A percentile compares a stretch with the other conserved stretches of the same genome.
phyloP scores from a whole-genome alignment of 495 filamentous ascomycete species.

The Talaromyces borbonicus region DNA sequence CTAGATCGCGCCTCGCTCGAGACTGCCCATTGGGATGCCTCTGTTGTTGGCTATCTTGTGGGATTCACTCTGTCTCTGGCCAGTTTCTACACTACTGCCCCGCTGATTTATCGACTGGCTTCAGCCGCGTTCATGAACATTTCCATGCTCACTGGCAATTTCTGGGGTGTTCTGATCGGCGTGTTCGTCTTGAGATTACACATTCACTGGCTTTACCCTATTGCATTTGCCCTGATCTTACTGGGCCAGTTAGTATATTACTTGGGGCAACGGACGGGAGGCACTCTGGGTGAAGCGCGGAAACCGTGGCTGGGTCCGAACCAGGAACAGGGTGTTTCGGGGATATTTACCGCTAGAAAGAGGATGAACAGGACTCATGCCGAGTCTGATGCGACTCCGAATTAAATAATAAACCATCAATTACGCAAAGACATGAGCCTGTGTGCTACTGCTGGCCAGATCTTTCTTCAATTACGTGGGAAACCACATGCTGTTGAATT shows the following conservation, averaged over 20 bases:
- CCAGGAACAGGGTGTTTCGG: slow-evolving; percentile 72
- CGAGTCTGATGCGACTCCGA: too few relatives aligned
- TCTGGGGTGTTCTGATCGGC: slow-evolving; percentile 93
- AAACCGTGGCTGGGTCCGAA: slow-evolving; percentile 91
- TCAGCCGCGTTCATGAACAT: slow-evolving; percentile 96
- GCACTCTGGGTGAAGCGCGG: slow-evolving; percentile 66
- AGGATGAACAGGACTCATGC: slow-evolving; percentile 46
- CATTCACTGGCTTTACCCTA: slow-evolving; percentile 87
- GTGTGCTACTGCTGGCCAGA: too few relatives aligned
- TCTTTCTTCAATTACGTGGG: too few relatives aligned
- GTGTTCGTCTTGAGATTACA: slow-evolving; percentile 69
- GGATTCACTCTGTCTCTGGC: slow-evolving; percentile 78
- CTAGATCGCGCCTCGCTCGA: slow-evolving; percentile 73
- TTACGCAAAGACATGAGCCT: too few relatives aligned
- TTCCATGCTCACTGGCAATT: slow-evolving; percentile 85
- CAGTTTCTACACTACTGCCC: slow-evolving; percentile 81
- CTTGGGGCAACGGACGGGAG: slow-evolving; percentile 49
- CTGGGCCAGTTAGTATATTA: slow-evolving; percentile 77
- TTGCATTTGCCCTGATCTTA: slow-evolving; percentile 88
- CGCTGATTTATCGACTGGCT: slow-evolving; percentile 77
- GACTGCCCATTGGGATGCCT: slow-evolving; percentile 47
- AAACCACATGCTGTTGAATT: too few relatives aligned
- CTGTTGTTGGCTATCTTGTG: slow-evolving; percentile 68
- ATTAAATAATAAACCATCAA: too few relatives aligned
- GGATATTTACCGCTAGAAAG: slow-evolving; percentile 79